These are phyloP conservation scores for Borealophlyctis nickersoniae DNA, from an alignment of 192 early-diverging fungal species.

Conservation along the genomic window DNA sequence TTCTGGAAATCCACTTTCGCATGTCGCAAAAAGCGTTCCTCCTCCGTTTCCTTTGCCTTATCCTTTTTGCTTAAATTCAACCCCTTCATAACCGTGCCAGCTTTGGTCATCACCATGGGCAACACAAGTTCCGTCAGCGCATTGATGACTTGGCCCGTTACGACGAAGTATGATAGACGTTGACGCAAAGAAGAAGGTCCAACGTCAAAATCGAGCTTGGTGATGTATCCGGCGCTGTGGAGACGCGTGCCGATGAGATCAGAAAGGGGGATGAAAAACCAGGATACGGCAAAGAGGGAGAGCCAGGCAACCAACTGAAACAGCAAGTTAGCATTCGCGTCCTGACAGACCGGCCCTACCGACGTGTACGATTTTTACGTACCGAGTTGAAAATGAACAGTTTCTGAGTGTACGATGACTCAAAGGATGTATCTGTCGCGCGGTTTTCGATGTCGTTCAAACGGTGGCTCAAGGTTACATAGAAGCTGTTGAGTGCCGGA, in stretches of 20 bases:
- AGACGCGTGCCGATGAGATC: conserved; percentile 60
- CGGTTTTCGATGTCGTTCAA: conserved; percentile 86
- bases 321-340: too few species aligned
- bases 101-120: conserved; percentile 55
- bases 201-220: conserved; percentile 22
- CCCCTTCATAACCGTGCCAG: conserved; percentile 5
- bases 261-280: conserved; percentile 83
- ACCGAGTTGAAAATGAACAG: conserved; percentile 85
- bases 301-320: conserved; percentile 79
- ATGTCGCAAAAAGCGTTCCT: conserved; percentile 49
- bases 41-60: conserved; percentile 34
- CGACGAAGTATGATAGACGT: conserved; percentile 72
- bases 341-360: too few species aligned
- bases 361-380: too few species aligned
- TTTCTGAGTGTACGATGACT: conserved; percentile 72
- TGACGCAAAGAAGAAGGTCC: conserved; percentile 54
- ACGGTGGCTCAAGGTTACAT: conserved; percentile 52
- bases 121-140: conserved; percentile 71
- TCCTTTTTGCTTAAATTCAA: conserved; percentile 23
- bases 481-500: conserved; percentile 66
- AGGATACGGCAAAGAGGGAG: conserved; percentile 82
- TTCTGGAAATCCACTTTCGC: conserved; percentile 58
- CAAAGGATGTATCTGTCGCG: conserved; percentile 65
- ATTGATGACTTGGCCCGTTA: conserved; percentile 79
- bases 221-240: conserved; percentile 23